Percentiles rank a stretch among this genome's conserved stretches.
These are phyloP conservation scores for Wallacemonas sp. DNA, from an alignment of 208 protist species.

Conservation along the genomic window DNA sequence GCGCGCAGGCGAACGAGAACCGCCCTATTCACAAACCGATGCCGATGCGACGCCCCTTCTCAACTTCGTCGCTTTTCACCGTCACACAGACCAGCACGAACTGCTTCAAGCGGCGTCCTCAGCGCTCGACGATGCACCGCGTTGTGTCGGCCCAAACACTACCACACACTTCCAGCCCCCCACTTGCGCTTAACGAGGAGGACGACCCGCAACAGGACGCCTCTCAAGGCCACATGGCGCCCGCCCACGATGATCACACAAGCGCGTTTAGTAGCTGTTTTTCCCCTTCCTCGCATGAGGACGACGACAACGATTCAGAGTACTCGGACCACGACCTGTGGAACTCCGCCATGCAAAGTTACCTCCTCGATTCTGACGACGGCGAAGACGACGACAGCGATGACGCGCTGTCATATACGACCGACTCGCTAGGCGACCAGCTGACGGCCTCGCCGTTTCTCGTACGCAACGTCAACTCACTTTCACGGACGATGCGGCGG, in stretches of 20 bases:
- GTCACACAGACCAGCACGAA: conserved; percentile 18
- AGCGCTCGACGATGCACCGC: conserved; percentile 13
- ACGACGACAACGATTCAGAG: conserved; percentile 42
- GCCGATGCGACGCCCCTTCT: conserved; percentile 7
- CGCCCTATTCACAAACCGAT: conserved; percentile 11
- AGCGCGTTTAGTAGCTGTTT: neutral
- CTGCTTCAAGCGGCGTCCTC: conserved; percentile 26
- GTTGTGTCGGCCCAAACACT: conserved; percentile 26
- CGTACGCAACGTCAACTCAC: conserved; percentile 1
- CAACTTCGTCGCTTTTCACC: conserved; percentile 1
- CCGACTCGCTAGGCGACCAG: conserved; percentile 6
- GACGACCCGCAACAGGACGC: neutral
- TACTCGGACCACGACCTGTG: conserved; percentile 69
- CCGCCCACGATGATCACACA: neutral
- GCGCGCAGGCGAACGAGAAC: neutral
- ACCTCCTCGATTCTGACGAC: conserved; percentile 52
- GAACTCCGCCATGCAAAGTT: conserved; percentile 74
- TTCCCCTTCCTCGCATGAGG: neutral
- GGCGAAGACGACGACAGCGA: conserved; percentile 25
- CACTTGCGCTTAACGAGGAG: neutral
- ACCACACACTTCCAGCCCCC: neutral
- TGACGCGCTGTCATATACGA: conserved; percentile 12
- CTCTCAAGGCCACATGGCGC: neutral
- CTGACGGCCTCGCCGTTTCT: conserved; percentile 6
- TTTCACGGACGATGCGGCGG: neutral